Evolutionary conservation across 1,284 basidiomycete genomes (phyloP).

Genomic region (Pyrrhoderma noxium): DNA sequence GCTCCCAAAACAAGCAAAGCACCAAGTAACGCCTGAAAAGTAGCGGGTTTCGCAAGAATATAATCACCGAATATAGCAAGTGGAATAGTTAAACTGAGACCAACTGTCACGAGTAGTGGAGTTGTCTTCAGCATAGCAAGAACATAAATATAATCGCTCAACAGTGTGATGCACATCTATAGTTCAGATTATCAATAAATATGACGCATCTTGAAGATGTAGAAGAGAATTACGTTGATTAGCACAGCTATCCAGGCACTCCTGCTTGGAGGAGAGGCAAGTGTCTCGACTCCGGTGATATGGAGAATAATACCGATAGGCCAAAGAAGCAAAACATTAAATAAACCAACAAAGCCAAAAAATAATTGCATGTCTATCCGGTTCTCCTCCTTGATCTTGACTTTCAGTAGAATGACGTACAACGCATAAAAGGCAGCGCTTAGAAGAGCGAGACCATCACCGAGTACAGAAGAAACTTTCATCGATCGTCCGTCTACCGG

Average conservation of each 20-base stretch:
- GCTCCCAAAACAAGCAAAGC: conserved; percentile 60
- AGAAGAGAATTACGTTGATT: conserved; percentile 55
- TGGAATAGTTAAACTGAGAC: conserved; percentile 92
- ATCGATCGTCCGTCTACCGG: conserved; percentile 3
- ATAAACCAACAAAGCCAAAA: conserved; percentile 90
- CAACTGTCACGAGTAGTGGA: conserved; percentile 87
- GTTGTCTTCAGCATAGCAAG: conserved; percentile 96
- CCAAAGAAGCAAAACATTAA: conserved; percentile 79
- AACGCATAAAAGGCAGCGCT: conserved; percentile 86
- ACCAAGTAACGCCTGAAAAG: conserved; percentile 53
- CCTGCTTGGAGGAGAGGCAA: conserved; percentile 63
- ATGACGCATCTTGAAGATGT: conserved; percentile 1
- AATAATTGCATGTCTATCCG: conserved; percentile 90
- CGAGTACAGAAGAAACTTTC: conserved; percentile 39
- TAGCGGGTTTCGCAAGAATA: conserved; percentile 50
- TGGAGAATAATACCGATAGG: conserved; percentile 82
- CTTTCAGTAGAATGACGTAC: conserved; percentile 92
- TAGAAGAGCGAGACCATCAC: conserved; percentile 74
- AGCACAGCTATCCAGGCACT: conserved; percentile 60
- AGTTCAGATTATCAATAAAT: neutral
- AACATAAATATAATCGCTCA: conserved; percentile 83
- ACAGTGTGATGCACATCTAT: conserved; percentile 81
- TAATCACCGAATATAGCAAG: conserved; percentile 80
- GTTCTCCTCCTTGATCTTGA: conserved; percentile 74
- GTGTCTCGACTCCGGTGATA: conserved; percentile 63